phyloP scores from a whole-genome alignment of 2,329 filamentous ascomycete species.

The Aspergillus pseudoterreus region DNA sequence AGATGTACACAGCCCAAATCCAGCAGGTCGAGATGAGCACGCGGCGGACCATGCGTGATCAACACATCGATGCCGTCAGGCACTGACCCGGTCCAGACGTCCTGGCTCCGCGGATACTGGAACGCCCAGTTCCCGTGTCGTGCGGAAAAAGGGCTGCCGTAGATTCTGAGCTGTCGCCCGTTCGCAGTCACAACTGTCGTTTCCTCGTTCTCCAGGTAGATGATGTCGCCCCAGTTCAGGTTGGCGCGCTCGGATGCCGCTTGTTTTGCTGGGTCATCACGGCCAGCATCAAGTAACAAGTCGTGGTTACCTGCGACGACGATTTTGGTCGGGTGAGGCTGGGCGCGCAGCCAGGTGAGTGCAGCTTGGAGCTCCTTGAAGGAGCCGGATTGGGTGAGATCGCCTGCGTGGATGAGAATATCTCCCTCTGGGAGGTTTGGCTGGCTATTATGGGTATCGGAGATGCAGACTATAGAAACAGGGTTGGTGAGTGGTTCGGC shows the following conservation, averaged over 20 bases:
- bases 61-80: slow-evolving; percentile 69
- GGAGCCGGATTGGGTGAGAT: slow-evolving; percentile 59
- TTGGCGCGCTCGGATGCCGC: slow-evolving; percentile 18
- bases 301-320: slow-evolving; percentile 84
- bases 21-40: slow-evolving; percentile 57
- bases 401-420: slow-evolving; percentile 40
- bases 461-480: slow-evolving; percentile 15
- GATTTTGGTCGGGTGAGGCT: slow-evolving; percentile 72
- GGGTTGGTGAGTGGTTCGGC: background rate
- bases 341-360: slow-evolving; percentile 68
- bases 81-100: slow-evolving; percentile 66
- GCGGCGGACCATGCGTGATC: slow-evolving; percentile 72
- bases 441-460: slow-evolving; percentile 28
- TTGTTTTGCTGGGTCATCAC: slow-evolving; percentile 18
- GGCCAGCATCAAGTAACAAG: slow-evolving; percentile 68
- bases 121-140: slow-evolving; percentile 70
- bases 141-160: slow-evolving; percentile 72
- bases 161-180: slow-evolving; percentile 61
- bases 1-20: slow-evolving; percentile 63
- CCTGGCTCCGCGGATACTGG: slow-evolving; percentile 60
- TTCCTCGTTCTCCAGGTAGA: slow-evolving; percentile 67
- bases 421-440: slow-evolving; percentile 29
- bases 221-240: slow-evolving; percentile 60
- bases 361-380: slow-evolving; percentile 67
- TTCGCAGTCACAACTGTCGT: slow-evolving; percentile 57